Evolutionary conservation across 2,329 filamentous ascomycete species (phyloP), one percentile per base, ranked within the genome.

Genomic region (Huntiella abstrusa): DNA sequence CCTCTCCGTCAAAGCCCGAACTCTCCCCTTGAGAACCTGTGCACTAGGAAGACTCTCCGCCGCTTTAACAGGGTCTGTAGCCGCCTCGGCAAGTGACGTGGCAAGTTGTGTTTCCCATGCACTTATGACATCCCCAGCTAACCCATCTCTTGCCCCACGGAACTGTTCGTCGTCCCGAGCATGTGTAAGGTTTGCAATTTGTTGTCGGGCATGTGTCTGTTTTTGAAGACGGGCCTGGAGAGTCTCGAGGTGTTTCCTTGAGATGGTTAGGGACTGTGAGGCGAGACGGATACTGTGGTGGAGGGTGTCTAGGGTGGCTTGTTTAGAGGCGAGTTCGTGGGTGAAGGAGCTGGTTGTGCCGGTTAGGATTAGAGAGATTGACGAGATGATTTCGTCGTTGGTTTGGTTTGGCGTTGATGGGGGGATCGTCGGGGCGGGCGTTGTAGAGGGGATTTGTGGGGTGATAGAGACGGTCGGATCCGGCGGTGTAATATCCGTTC

Each of bases 211-310:
- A 66, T 85, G 60, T 64, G 76, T 64, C 70, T 73, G 74, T 64
- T 61, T 77, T 64, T 61, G 77, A 17, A 77, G 67, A 34, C 75
- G 75, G 4, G 71, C 68, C 50, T 81, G 79, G 8, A 92, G 64
- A 6, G 73, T 69, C 50, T 92, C 83, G 3, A 93, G 65, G 16
- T 70, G 73, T 47, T 79, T 77, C 46, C 83, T 77, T 46, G 87
- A 80, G 46, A 86, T 80, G 53, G 80, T 78, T 32, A 94, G 73
- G 51, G 83, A 75, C 15, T 79, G 72, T 1, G 86, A 91, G 1
- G 84, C 79, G 48, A 83, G 80, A 42, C 85, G 80, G 44, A 98
- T 78, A 19, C 80, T 78, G 37, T 74, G 68, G 60, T 95, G 88
- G 33, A 92, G 76, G 12, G 77, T 70, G 57, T 95, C 86, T 46